These are phyloP conservation scores for Ascochyta viciae-villosae DNA, from an alignment of 2,329 filamentous ascomycete species.

Conservation along the genomic window DNA sequence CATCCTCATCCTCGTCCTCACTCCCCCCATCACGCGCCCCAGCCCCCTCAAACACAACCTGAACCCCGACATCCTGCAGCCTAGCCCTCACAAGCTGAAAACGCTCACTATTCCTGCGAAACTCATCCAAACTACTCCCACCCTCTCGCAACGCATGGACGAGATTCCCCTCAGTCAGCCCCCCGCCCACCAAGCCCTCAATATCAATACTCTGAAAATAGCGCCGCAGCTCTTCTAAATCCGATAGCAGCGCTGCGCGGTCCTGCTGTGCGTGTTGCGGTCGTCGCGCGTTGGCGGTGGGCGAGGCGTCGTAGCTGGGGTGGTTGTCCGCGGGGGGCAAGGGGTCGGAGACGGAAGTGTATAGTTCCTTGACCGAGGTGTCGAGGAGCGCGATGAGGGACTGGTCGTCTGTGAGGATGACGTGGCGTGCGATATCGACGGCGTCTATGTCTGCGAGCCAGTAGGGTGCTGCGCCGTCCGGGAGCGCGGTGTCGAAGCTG, in stretches of 20 bases:
- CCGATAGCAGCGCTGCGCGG: slow-evolving; percentile 30
- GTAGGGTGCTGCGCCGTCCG: slow-evolving; percentile 38
- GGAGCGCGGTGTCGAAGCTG: slow-evolving; percentile 46
- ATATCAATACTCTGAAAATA: slow-evolving; percentile 41
- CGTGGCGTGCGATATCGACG: slow-evolving; percentile 71
- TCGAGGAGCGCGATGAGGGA: slow-evolving; percentile 75
- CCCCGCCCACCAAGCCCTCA: slow-evolving; percentile 24
- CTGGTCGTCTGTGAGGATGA: slow-evolving; percentile 78
- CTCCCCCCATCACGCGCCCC: not conserved
- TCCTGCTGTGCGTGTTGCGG: slow-evolving; percentile 7
- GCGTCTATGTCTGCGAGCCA: slow-evolving; percentile 41
- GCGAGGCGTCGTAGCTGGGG: slow-evolving; percentile 27
- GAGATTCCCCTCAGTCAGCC: slow-evolving; percentile 29
- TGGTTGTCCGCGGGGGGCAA: slow-evolving; percentile 69
- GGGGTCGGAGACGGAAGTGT: slow-evolving; percentile 77
- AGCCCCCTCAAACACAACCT: slow-evolving; percentile 33
- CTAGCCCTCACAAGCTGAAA: slow-evolving; percentile 27
- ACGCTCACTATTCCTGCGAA: slow-evolving; percentile 34
- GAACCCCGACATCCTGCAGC: slow-evolving; percentile 35
- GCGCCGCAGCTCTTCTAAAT: slow-evolving; percentile 33
- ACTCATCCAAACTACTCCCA: slow-evolving; percentile 36
- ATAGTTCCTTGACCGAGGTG: slow-evolving; percentile 61
- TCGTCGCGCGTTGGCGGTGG: not conserved
- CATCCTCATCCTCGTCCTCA: not conserved
- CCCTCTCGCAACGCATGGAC: slow-evolving; percentile 27